These are phyloP conservation scores for Neopestalotiopsis sp. DNA, from an alignment of 2,329 filamentous ascomycete genomes.

Conservation along the genomic window DNA sequence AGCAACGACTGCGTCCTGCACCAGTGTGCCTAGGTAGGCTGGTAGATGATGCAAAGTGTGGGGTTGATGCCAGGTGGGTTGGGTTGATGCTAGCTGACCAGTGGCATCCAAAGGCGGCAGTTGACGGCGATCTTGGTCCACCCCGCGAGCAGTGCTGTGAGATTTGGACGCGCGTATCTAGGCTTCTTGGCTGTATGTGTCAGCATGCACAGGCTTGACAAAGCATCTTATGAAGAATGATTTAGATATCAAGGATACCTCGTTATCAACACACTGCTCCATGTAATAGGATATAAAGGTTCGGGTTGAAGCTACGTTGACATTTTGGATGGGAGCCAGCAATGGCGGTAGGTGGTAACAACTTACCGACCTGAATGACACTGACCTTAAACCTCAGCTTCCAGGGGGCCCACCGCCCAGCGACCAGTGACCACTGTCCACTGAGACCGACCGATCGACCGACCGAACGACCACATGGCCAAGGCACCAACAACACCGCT, in stretches of 20 bases:
- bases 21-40: neutral
- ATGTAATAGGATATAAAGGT: neutral
- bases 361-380: too few species aligned
- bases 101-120: slow-evolving; percentile 1
- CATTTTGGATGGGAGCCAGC: neutral
- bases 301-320: neutral
- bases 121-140: neutral
- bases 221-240: neutral
- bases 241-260: neutral
- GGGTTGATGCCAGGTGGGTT: neutral
- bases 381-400: too few species aligned
- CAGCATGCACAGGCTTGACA: neutral
- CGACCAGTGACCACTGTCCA: neutral
- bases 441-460: neutral
- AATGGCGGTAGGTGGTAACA: neutral
- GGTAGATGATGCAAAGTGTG: slow-evolving; percentile 4
- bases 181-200: neutral
- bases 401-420: neutral
- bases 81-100: neutral
- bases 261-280: neutral
- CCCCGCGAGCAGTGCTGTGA: neutral
- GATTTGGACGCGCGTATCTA: neutral
- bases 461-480: neutral
- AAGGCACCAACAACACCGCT: neutral
- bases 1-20: neutral